Evolutionary conservation across 352 stramenopile species (phyloP), one percentile per base, ranked within the genome.

Genomic region (Phytophthora capsici): DNA sequence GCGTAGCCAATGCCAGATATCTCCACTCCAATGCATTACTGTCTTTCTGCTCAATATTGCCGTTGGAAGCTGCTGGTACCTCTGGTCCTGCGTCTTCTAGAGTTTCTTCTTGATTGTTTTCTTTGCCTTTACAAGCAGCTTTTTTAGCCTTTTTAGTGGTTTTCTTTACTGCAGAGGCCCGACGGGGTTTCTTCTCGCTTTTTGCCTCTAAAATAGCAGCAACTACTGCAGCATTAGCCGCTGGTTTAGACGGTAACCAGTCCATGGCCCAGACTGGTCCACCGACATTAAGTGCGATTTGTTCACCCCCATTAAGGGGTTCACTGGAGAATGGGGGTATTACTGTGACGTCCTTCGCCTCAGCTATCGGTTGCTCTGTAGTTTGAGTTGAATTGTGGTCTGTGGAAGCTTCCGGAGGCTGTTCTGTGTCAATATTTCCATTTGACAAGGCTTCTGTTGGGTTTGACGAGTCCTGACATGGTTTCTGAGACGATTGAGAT

Each of bases 221-320:
- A 4, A 62, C 40, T n/a, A 37, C 28, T 10, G 50, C 47, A 12
- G 43, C 23, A 6, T 62, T 67, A 34, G 25, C 30, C 6, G 37
- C 43, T 52, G 55, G 41, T 25, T 51, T 61, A n/a, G 71, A 71
- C 10, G 77, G 81, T 37, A 92, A 47, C 86, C 86, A 94, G 43
- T 93, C 86, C 79, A 94, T 92, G 9, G 86, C 86, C 84, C 84
- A 93, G 34, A 94, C 78, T 2, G 86, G 86, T 17, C 86, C 86
- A 19, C 86, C 86, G 0, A 79, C 82, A 53, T 94, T 93, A 14
- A 93, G 32, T 16, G 63, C 84, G 59, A 84, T 81, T 57, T 73
- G 71, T 6, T 75, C 61, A 16, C 47, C 48, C 10, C 57, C 51
- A 14, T 69, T 66, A 4, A 92, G 16, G 16, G 44, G 55, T 44